phyloP scores from a whole-genome alignment of 2,329 filamentous ascomycete species.

The Neopestalotiopsis clavispora region DNA sequence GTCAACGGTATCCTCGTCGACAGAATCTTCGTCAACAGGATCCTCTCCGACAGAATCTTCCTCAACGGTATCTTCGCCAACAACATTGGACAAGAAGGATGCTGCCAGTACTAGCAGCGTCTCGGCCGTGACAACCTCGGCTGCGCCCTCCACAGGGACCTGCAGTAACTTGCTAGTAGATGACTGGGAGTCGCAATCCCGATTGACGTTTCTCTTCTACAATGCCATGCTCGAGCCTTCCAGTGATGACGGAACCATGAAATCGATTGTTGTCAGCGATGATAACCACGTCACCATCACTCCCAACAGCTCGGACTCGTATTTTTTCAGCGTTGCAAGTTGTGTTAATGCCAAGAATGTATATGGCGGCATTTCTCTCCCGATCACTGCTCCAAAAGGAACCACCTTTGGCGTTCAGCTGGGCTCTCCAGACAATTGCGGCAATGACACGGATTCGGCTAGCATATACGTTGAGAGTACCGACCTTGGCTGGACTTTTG shows the following conservation, averaged over 20 bases:
- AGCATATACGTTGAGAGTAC: conserved; percentile 45
- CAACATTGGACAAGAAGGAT: background rate
- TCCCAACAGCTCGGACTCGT: conserved; percentile 52
- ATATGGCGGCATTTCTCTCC: conserved; percentile 61
- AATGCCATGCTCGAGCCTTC: conserved; percentile 61
- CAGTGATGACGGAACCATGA: conserved; percentile 62
- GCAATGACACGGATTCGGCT: conserved; percentile 38
- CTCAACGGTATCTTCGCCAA: background rate
- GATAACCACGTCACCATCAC: conserved; percentile 57
- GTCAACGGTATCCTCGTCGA: background rate
- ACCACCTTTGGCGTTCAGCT: conserved; percentile 58
- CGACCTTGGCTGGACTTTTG: conserved; percentile 64
- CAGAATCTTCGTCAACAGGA: background rate
- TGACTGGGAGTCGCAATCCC: conserved; percentile 66
- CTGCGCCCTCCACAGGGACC: conserved; percentile 6
- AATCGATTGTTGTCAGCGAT: conserved; percentile 56
- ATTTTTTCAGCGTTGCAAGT: conserved; percentile 63
- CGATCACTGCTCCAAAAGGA: conserved; percentile 57
- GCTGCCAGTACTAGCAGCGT: background rate
- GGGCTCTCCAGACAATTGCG: conserved; percentile 51
- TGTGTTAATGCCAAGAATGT: conserved; percentile 54
- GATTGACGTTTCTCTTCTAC: conserved; percentile 64
- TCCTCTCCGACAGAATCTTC: background rate
- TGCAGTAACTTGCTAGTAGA: conserved; percentile 50
- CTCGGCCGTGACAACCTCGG: conserved; percentile 9